Base-by-base conservation (phyloP, 305 asterid species). In the Solanum hybrid region DNA sequence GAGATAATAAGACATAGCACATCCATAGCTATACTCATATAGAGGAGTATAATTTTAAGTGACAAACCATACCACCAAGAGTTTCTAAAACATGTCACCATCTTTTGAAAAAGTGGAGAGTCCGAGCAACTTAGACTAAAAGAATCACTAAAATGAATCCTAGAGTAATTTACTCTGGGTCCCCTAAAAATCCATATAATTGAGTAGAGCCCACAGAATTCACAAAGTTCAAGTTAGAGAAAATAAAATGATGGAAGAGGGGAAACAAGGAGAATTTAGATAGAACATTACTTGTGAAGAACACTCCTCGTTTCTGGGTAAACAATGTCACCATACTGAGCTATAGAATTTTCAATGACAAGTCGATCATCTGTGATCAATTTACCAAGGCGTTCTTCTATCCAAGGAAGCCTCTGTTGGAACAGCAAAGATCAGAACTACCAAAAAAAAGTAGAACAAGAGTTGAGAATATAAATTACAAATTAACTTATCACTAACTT, bases 371-470 rank as follows among this genome's bases (percentile, higher is more conserved):
- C 99, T 17, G 99, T 98, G 91, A 92, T 92, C 94, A 98, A 94
- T 93, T 90, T 93, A 90, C 98, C 98, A 77, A 98, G 95, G 32
- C 98, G 98, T 87, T 97, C 99, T 94, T 98, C 99, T 87, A 95
- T 94, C 96, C 92, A 94, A 88, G 98, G 96, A 95, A 98, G 98
- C 89, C 95, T 98, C 99, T 98, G 97, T 90, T 36, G 72, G 68
- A 88, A 91, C 78, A 90, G 73, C 32, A 79, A 81, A 80, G 83
- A 90, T 65, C 82, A 90, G 88, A 73, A 72, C 88, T 84, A 89
- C 77, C 8, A 57, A 57, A 85, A 75, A 78, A 51, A 20, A 7
- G n/a, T 10, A 90, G 87, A 88, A 36, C 15, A 5, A 34, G 76
- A 83, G 14, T 90, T 61, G 90, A 87, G 93, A 81, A 68, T 57